These are phyloP conservation scores for Rhizopogon vesiculosus DNA, from an alignment of 768 basidiomycete genomes.

Conservation along the genomic window DNA sequence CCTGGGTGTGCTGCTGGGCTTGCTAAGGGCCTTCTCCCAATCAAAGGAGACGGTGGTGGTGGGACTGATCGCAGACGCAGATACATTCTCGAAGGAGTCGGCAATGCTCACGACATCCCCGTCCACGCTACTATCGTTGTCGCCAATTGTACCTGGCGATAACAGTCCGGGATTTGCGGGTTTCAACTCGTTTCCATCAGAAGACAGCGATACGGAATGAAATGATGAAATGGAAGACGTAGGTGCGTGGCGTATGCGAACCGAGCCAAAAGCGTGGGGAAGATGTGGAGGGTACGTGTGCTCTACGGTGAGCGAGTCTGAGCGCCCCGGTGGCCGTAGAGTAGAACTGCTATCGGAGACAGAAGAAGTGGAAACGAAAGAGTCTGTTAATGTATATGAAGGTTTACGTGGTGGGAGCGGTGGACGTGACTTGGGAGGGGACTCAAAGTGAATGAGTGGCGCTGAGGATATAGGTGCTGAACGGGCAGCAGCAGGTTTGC, in stretches of 20 bases:
- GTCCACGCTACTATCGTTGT: conserved; percentile 30
- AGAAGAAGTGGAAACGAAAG: conserved; percentile 18
- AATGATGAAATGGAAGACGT: conserved; percentile 79
- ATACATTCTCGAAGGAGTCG: conserved; percentile 72
- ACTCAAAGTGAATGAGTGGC: conserved; percentile 55
- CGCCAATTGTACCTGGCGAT: conserved; percentile 43
- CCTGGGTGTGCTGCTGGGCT: conserved; percentile 23
- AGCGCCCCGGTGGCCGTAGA: conserved; percentile 28
- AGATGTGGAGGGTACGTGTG: conserved; percentile 52
- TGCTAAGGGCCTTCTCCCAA: conserved; percentile 44
- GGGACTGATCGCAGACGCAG: conserved; percentile 51
- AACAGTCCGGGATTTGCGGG: conserved; percentile 8
- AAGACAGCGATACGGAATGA: conserved; percentile 78
- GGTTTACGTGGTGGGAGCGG: conserved; percentile 67
- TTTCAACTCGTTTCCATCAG: conserved; percentile 39
- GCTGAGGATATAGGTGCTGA: conserved; percentile 14
- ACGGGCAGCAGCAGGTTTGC: neutral
- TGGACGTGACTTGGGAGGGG: conserved; percentile 45
- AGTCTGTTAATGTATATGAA: conserved; percentile 44
- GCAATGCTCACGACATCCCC: conserved; percentile 53
- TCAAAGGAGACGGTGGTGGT: conserved; percentile 41
- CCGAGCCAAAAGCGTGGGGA: conserved; percentile 29
- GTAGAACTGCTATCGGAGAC: conserved; percentile 12
- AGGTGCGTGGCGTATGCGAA: conserved; percentile 44
- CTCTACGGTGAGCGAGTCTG: conserved; percentile 52